Base-by-base conservation (phyloP, 306 rosid species). In the Fragaria vesca region DNA sequence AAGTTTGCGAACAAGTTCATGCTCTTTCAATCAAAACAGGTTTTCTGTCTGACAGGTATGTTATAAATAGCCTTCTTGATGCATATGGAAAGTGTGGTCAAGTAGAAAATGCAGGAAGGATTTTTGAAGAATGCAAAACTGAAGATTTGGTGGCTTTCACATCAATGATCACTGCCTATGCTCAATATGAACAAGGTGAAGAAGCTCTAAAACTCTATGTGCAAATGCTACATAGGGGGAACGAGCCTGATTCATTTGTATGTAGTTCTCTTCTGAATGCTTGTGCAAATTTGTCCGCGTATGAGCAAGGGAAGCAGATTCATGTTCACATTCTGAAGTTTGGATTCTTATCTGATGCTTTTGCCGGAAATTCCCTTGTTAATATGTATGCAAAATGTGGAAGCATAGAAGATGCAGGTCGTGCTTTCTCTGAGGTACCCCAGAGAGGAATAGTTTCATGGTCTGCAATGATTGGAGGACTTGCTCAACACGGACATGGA, bases 381-480 rank as follows among this genome's bases (percentile, higher is more conserved):
- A 90, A 94, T 80, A 94, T 92, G 98, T 94, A 94, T 50, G 97
- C 95, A 72, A 94, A 94, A 82, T 92, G 97, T 77, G 97, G 97
- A 84, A 87, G 92, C 80, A 89, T 90, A 69, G 97, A 86, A 50
- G 98, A 94, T 66, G 97, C 95, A 18, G 76, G 67, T 63, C 67
- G 69, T 58, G 89, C 93, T 79, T 94, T 94, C 87, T 83, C 81
- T 10, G 98, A 89, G 90, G 93, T 94, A 82, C 86, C 91, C 0
- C 70, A 79, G 71, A 90, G 95, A 74, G 98, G 98, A 82, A 81
- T 86, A 52, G 93, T 92, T 80, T 94, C 97, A 8, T 90, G 98
- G 97, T 90, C 98, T 65, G 98, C 98, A 32, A 94, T 92, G 93
- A 94, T 94, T 20, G 97, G 96, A 76, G 98, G 98, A 68, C 89